Evolutionary conservation across 208 protist species (phyloP).

Genomic region (Polymyxa betae): DNA sequence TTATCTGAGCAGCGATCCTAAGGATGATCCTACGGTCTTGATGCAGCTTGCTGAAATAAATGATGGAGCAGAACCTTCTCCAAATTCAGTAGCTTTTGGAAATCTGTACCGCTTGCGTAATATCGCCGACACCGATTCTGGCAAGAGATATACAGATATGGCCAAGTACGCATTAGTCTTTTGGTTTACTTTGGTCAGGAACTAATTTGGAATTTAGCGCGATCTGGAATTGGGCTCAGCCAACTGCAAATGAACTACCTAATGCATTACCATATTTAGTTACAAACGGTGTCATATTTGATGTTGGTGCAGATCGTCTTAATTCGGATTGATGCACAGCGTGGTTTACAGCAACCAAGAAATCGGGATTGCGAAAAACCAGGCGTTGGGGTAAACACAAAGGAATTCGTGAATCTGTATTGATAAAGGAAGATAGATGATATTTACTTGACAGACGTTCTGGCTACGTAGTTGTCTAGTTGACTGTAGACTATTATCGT

Average conservation of each 20-base stretch:
- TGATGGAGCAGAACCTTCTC: conserved; percentile 51
- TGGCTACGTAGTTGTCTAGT: no score
- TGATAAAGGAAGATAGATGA: no score
- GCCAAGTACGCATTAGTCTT: background rate
- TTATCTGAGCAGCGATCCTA: background rate
- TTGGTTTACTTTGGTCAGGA: background rate
- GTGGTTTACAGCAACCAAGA: no score
- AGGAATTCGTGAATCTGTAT: no score
- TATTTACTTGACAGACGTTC: no score
- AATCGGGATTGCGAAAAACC: no score
- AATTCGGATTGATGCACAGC: no score
- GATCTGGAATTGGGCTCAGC: background rate
- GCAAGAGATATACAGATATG: background rate
- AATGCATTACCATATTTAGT: background rate
- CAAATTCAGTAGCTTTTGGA: background rate
- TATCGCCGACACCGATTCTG: background rate
- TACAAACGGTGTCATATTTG: conserved; percentile 18
- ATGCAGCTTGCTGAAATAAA: background rate
- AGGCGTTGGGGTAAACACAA: no score
- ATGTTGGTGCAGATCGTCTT: background rate
- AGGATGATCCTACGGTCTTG: conserved; percentile 39
- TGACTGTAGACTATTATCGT: no score
- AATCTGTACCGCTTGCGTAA: background rate
- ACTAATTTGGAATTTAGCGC: background rate
- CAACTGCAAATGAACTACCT: background rate